These are phyloP conservation scores for Urochloa ruziziensis DNA, from an alignment of 176 grass and related monocot species.

Conservation along the genomic window DNA sequence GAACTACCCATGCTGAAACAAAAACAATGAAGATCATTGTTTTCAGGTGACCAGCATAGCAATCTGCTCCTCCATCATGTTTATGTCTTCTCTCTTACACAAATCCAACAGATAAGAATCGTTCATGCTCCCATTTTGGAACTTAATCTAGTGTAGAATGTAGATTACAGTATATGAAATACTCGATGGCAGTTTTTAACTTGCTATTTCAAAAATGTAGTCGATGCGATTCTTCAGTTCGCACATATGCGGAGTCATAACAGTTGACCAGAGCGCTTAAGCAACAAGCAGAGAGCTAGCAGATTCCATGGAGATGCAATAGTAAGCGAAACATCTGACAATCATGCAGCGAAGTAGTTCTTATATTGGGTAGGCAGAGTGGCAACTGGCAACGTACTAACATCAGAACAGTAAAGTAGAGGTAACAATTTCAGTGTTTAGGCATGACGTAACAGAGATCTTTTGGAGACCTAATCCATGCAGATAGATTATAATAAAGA, in stretches of 20 bases:
- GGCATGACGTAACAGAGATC: neutral
- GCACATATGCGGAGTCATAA: neutral
- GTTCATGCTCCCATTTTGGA: no score
- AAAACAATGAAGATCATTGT: no score
- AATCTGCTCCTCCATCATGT: no score
- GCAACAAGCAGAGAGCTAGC: neutral
- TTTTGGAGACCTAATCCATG: neutral
- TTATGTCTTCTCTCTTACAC: no score
- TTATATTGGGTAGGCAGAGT: neutral
- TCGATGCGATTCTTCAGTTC: neutral
- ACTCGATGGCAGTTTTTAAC: neutral
- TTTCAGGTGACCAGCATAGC: no score
- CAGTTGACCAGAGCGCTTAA: neutral
- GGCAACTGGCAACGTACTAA: neutral
- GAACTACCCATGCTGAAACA: neutral
- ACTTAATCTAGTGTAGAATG: neutral
- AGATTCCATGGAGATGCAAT: neutral
- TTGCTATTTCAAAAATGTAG: neutral
- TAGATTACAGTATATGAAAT: neutral
- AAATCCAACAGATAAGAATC: no score
- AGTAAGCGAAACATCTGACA: neutral
- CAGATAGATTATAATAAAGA: neutral
- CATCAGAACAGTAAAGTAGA: neutral
- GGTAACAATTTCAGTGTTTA: neutral
- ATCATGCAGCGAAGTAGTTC: no score